Conservation (phyloP, 2,329 filamentous ascomycete genomes). For the Fusarium proliferatum region DNA sequence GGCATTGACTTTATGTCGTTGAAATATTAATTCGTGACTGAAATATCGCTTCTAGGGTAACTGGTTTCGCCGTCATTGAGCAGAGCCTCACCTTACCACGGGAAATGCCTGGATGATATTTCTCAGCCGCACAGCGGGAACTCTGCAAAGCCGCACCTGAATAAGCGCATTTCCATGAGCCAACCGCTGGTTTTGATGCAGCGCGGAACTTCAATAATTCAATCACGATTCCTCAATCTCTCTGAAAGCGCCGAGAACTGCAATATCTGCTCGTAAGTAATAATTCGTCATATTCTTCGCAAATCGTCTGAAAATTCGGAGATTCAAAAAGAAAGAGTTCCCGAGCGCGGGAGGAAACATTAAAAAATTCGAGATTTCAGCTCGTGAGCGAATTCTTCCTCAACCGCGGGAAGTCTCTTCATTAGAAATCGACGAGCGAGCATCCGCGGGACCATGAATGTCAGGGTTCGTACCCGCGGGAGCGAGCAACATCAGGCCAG, state of each 20-base stretch:
- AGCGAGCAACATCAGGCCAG: not conserved
- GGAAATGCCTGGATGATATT: not conserved
- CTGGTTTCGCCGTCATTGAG: fast-evolving
- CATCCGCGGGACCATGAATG: not conserved
- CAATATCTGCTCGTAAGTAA: fast-evolving
- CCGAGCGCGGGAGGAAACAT: not conserved
- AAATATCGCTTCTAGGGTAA: not conserved
- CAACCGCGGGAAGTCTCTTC: not conserved
- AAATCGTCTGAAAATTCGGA: not conserved
- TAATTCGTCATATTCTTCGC: not conserved
- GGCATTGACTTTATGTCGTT: fast-evolving
- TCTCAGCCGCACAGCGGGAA: not conserved
- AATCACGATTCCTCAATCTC: fast-evolving
- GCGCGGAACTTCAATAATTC: fast-evolving
- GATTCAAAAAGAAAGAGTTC: not conserved
- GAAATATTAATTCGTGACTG: too few relatives aligned
- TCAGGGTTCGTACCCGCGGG: not conserved
- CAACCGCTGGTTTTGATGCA: too few relatives aligned
- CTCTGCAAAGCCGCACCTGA: fast-evolving
- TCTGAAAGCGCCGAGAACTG: fast-evolving
- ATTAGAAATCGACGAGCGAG: not conserved
- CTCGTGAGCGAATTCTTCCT: not conserved
- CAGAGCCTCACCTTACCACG: not conserved
- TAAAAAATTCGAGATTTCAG: not conserved
- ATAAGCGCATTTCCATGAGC: not conserved